Conservation (phyloP, 495 filamentous ascomycete species). For the Halenospora varia region DNA sequence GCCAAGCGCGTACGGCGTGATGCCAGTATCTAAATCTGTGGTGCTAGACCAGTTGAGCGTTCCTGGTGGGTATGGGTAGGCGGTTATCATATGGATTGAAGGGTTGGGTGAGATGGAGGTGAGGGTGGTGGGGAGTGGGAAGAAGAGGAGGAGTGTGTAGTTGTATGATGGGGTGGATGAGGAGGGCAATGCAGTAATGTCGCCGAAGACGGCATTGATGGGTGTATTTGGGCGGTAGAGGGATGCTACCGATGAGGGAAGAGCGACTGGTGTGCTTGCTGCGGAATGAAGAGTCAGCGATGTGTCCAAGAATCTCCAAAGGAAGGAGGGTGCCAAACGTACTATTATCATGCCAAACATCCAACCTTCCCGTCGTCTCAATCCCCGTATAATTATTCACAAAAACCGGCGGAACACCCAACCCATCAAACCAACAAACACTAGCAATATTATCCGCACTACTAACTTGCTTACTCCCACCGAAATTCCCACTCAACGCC, state of each 20-base stretch:
- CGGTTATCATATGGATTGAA: neutral
- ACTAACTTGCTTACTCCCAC: neutral
- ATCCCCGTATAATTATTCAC: neutral
- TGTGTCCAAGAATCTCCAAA: too few species aligned
- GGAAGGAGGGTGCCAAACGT: too few species aligned
- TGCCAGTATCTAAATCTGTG: neutral
- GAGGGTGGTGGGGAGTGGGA: neutral
- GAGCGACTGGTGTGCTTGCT: neutral
- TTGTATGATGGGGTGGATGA: neutral
- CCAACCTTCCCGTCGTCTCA: neutral
- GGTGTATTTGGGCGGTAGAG: slow-evolving; percentile 1
- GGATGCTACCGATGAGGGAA: neutral
- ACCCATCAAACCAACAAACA: neutral
- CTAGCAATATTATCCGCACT: neutral
- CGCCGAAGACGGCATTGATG: neutral
- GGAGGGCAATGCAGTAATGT: neutral
- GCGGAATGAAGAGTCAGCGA: too few species aligned
- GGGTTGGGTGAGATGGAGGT: neutral
- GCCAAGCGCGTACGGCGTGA: neutral
- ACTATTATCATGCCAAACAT: neutral
- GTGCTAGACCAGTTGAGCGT: neutral
- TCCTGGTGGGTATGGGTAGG: neutral
- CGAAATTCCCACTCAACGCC: neutral
- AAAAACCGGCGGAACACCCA: neutral
- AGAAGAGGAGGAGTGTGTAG: neutral